Evolutionary conservation across 805 yeast species (phyloP).

Genomic region (Trichomonascus vanleenenianus): DNA sequence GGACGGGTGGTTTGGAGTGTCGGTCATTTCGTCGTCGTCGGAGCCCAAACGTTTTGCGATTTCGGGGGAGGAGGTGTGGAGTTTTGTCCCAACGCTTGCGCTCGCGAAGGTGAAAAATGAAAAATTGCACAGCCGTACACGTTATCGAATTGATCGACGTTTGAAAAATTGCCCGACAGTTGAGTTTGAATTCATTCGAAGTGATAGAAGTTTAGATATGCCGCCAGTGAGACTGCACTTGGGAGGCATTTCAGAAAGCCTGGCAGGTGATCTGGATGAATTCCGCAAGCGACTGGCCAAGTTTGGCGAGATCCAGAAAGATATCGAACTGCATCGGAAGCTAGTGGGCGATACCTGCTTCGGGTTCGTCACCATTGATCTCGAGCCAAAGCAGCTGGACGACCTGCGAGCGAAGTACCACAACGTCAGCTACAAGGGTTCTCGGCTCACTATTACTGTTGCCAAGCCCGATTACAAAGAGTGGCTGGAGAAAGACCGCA

Average conservation of each 20-base stretch:
- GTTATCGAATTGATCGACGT: background rate
- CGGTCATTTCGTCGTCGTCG: background rate
- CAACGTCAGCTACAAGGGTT: constrained; percentile 71
- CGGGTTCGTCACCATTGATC: constrained; percentile 59
- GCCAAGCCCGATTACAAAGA: constrained; percentile 52
- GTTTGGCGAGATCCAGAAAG: constrained; percentile 48
- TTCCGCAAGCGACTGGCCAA: constrained; percentile 49
- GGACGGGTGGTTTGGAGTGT: too few species aligned
- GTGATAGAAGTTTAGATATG: background rate
- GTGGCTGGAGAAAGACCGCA: constrained; percentile 40
- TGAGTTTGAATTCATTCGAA: background rate
- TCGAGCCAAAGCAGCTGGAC: constrained; percentile 38
- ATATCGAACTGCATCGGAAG: constrained; percentile 48
- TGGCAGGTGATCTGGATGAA: constrained; percentile 39
- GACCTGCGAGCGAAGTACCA: constrained; percentile 52
- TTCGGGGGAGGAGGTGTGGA: background rate
- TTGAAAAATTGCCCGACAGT: background rate
- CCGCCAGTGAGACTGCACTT: constrained; percentile 43
- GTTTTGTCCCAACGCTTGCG: background rate
- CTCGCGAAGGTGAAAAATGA: background rate
- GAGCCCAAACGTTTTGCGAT: background rate
- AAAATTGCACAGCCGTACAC: background rate
- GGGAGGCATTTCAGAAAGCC: constrained; percentile 54
- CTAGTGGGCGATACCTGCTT: constrained; percentile 47
- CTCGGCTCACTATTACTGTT: constrained; percentile 47